Percentiles rank a stretch among this genome's conserved stretches.
phyloP scores from a whole-genome alignment of 768 basidiomycete genomes.

The Lactifluus echinatus region DNA sequence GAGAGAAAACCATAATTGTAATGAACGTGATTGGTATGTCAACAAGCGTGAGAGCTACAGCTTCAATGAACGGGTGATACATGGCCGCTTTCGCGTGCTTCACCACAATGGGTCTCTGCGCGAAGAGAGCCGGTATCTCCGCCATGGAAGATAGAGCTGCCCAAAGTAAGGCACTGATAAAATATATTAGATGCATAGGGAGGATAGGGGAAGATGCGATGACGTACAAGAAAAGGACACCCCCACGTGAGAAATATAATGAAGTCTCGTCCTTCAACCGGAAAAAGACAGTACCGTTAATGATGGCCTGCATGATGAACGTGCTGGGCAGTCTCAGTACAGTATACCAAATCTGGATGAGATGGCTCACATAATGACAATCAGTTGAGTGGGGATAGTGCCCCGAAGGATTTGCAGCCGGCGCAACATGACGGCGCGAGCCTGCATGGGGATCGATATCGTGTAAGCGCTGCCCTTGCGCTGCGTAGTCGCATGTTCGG shows the following conservation, averaged over 20 bases:
- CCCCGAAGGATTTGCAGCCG: conserved; percentile 31
- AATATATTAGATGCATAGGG: background rate
- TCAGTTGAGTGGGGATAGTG: conserved; percentile 24
- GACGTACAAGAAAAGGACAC: conserved; percentile 66
- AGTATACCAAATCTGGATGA: background rate
- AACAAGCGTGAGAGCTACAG: conserved; percentile 49
- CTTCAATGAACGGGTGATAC: conserved; percentile 50
- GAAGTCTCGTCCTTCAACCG: conserved; percentile 44
- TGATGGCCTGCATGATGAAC: conserved; percentile 44
- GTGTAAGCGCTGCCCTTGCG: conserved; percentile 33
- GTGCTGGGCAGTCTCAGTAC: conserved; percentile 30
- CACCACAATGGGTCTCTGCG: conserved; percentile 50
- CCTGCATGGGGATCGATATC: conserved; percentile 31
- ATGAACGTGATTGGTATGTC: conserved; percentile 50
- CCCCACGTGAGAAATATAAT: conserved; percentile 68
- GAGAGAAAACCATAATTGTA: conserved; percentile 36
- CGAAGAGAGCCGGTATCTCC: conserved; percentile 49
- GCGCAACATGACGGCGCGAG: conserved; percentile 29
- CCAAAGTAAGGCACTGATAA: conserved; percentile 45
- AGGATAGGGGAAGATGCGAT: too few species aligned
- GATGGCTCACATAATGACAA: conserved; percentile 23
- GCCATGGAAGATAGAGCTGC: conserved; percentile 52
- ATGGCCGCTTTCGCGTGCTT: conserved; percentile 52
- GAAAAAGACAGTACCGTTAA: conserved; percentile 60
- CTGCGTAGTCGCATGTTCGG: conserved; percentile 43